Conservation (phyloP, 768 basidiomycete genomes). For the Collybiopsis luxurians region DNA sequence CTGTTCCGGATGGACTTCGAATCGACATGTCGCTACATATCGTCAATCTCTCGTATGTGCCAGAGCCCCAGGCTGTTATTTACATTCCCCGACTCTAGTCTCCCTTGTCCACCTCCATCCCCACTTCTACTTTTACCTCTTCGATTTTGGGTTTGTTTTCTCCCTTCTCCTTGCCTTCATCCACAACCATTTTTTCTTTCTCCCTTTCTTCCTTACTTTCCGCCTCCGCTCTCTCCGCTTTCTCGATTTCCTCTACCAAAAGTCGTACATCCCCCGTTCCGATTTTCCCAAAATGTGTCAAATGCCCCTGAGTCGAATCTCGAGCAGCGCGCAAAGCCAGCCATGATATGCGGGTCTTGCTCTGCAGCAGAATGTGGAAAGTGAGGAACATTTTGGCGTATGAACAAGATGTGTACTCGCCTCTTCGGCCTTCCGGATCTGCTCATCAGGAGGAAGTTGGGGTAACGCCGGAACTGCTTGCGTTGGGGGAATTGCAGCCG, state of each 20-base stretch:
- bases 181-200: slow-evolving; percentile 18
- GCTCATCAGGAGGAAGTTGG: slow-evolving; percentile 38
- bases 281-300: slow-evolving; percentile 81
- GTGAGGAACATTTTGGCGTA: not conserved
- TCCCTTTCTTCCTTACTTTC: slow-evolving; percentile 37
- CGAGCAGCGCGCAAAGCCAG: slow-evolving; percentile 76
- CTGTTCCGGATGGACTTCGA: no score
- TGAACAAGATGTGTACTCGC: slow-evolving; percentile 31
- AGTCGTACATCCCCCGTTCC: slow-evolving; percentile 71
- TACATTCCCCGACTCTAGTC: no score
- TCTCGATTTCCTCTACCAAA: slow-evolving; percentile 50
- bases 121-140: no score
- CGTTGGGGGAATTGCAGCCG: slow-evolving; percentile 20
- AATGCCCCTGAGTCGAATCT: slow-evolving; percentile 45
- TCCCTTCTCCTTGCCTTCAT: slow-evolving; percentile 15
- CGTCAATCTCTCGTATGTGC: no score
- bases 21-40: no score
- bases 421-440: slow-evolving; percentile 61
- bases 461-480: slow-evolving; percentile 18
- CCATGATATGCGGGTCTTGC: slow-evolving; percentile 79
- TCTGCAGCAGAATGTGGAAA: slow-evolving; percentile 38
- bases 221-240: slow-evolving; percentile 34
- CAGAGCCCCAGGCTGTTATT: no score
- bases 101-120: no score
- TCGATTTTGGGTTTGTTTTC: no score